Base-by-base conservation (phyloP, 148 eudicot genomes). In the Simmondsia chinensis region DNA sequence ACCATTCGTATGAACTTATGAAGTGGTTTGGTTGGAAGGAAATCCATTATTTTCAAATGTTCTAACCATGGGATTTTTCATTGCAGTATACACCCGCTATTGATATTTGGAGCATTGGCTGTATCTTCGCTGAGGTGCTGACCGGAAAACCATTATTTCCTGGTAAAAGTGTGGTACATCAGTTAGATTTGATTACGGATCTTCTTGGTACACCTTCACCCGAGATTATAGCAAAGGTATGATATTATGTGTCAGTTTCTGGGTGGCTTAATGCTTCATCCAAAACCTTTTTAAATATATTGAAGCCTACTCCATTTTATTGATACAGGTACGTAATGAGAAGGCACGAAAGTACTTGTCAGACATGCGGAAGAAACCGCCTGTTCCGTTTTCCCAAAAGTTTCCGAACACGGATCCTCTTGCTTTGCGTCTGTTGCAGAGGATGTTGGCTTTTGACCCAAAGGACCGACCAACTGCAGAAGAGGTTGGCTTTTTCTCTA, bases 11-110 rank as follows among this genome's bases (percentile, higher is more conserved):
- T 14, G 49, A 48, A 53, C 47, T 11, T 22, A 14, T 14, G 49
- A 48, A 53, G 31, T 25, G 56, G 68, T 50, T 56, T 57, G 42
- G 13, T 60, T 18, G 51, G 33, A 30, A 35, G 50, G 29, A 45
- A 31, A 47, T 50, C 16, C 13, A 13, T 51, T 45, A 4, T 23
- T 42, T 20, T 29, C 1, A 23, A 16, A 22, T 34, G 17, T 4
- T 48, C 59, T 62, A 37, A 57, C 45, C 33, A 11, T 32, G 46
- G 34, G 8, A 17, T 26, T 32, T 50, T 36, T 36, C 9, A 40
- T 51, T 83, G 81, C 83, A 88, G 97, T 88, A 88, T 65, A 84
- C 95, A 15, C 87, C 91, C 5, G 97, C 97, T 20, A 82, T 89
- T 60, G 97, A 89, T 72, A 65, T 89, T 54, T 89, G 97, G 97